A percentile compares a stretch with the other conserved stretches of the same genome.
These are phyloP conservation scores for Phalaenopsis equestris DNA, from an alignment of 106 monocot species.

Conservation along the genomic window DNA sequence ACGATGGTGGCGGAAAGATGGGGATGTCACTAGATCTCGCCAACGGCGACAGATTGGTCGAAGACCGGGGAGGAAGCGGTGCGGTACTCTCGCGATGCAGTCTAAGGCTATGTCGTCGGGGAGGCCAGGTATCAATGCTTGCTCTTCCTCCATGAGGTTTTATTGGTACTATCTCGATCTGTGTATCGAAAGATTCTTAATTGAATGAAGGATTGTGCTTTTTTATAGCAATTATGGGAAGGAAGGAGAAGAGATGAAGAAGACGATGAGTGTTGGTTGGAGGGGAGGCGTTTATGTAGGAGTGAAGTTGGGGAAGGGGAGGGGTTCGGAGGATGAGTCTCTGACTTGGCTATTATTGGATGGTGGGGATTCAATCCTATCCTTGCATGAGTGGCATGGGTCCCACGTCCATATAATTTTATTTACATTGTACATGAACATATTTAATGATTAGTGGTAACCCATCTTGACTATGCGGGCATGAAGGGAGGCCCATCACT, in stretches of 20 bases:
- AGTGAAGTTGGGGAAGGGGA: neutral
- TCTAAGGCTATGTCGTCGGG: constrained; percentile 20
- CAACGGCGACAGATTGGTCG: constrained; percentile 10
- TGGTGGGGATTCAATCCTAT: neutral
- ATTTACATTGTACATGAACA: too few species aligned
- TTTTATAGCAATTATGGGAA: neutral
- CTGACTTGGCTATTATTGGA: neutral
- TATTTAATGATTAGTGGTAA: neutral
- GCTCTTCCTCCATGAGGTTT: neutral
- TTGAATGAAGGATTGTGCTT: neutral
- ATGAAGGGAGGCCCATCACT: too few species aligned
- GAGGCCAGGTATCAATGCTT: constrained; percentile 18
- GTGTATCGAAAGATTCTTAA: neutral
- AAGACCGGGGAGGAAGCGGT: constrained; percentile 10
- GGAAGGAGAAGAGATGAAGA: neutral
- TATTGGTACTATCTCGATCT: neutral
- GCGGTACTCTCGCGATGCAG: constrained; percentile 25
- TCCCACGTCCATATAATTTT: too few species aligned
- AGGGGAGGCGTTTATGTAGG: neutral
- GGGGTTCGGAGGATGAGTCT: too few species aligned
- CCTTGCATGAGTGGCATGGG: neutral
- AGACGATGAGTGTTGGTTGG: neutral
- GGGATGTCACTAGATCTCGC: constrained; percentile 15
- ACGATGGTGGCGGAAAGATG: constrained; percentile 8
- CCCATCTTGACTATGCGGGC: neutral